A percentile compares a stretch with the other conserved stretches of the same genome.
phyloP scores from a whole-genome alignment of 164 flowering plant genomes.

The grape (Vitis vinifera) region ASM3070453v1 NC_081816.1:9748501-9749000 shows the following conservation, averaged over 20 bases:
- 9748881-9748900: slow-evolving; percentile 95
- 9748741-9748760: not conserved
- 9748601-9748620: not conserved
- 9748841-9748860: slow-evolving; percentile 70
- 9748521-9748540: slow-evolving; percentile 89
- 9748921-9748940: slow-evolving; percentile 84
- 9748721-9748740: slow-evolving; percentile 63
- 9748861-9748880: slow-evolving; percentile 97
- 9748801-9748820: not conserved
- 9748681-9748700: slow-evolving; percentile 86
- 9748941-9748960: not conserved
- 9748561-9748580: slow-evolving; percentile 86
- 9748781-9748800: not conserved
- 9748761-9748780: not conserved
- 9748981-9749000: too few species aligned
- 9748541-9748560: slow-evolving; percentile 82
- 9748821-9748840: not conserved
- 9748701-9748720: slow-evolving; percentile 86
- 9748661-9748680: slow-evolving; percentile 2
- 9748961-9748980: not conserved
- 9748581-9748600: slow-evolving; percentile 97
- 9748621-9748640: not conserved
- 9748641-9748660: not conserved
- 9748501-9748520: slow-evolving; percentile 95
- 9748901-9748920: slow-evolving; percentile 96